phyloP scores from a whole-genome alignment of 176 grass and related monocot species.

The Lolium perenne region DNA sequence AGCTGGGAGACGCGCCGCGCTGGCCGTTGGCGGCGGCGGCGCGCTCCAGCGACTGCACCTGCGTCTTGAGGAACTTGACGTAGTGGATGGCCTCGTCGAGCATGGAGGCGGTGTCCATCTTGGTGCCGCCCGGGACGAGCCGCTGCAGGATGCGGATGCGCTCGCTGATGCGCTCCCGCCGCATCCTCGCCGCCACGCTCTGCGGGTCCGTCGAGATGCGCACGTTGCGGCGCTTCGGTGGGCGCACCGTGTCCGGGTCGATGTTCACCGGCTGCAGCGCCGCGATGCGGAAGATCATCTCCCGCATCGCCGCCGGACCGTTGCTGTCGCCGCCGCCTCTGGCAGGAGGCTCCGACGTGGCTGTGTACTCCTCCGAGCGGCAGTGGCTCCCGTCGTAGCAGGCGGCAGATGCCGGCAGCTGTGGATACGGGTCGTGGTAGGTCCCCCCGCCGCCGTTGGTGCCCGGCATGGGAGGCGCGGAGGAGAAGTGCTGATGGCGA shows the following conservation, averaged over 20 bases:
- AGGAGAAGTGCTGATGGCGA: constrained; percentile 10
- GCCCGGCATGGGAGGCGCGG: constrained; percentile 41
- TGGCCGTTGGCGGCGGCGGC: constrained; percentile 52
- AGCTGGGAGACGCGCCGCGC: neutral
- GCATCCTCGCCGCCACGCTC: constrained; percentile 91
- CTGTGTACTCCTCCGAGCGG: constrained; percentile 29
- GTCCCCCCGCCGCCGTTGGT: neutral
- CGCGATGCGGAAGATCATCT: constrained; percentile 94
- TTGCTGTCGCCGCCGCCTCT: neutral
- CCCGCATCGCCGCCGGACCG: constrained; percentile 63
- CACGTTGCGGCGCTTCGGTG: constrained; percentile 91
- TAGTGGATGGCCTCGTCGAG: constrained; percentile 98
- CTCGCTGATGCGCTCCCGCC: constrained; percentile 97
- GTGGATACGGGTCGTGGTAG: constrained; percentile 7
- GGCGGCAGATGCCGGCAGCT: constrained; percentile 11
- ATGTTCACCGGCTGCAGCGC: constrained; percentile 95
- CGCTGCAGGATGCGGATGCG: constrained; percentile 91
- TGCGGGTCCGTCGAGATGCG: constrained; percentile 92
- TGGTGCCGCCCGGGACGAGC: constrained; percentile 89
- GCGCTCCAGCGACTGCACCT: constrained; percentile 84
- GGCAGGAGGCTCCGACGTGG: neutral
- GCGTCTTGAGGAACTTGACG: constrained; percentile 96
- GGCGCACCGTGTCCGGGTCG: constrained; percentile 77
- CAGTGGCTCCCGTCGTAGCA: constrained; percentile 30
- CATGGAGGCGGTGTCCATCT: constrained; percentile 99